phyloP scores from a whole-genome alignment of 1,284 basidiomycete species.

The Ceratobasidium papillatum region DNA sequence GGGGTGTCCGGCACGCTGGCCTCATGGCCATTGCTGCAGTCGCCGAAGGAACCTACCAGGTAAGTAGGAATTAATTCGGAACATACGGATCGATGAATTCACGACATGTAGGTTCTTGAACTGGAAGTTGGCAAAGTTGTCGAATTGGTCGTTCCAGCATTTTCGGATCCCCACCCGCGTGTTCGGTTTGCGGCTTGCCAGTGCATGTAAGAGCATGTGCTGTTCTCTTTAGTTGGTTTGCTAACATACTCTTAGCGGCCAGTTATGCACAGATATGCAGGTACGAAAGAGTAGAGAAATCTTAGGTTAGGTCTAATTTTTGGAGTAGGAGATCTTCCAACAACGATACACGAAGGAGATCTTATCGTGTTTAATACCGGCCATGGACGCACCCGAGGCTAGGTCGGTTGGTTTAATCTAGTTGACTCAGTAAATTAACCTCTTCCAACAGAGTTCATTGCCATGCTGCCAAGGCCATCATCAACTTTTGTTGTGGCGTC shows the following conservation, averaged over 20 bases:
- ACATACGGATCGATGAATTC: neutral
- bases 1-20: conserved; percentile 81
- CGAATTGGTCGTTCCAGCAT: conserved; percentile 79
- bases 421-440: neutral
- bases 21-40: conserved; percentile 82
- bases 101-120: conserved; percentile 65
- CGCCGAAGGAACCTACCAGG: conserved; percentile 75
- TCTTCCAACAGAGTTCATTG: conserved; percentile 74
- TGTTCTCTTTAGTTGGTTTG: conserved; percentile 31
- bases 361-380: conserved; percentile 72
- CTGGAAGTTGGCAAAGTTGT: conserved; percentile 79
- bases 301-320: neutral
- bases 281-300: conserved; percentile 53
- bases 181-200: conserved; percentile 87
- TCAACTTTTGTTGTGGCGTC: conserved; percentile 88
- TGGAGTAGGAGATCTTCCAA: conserved; percentile 73
- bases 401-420: conserved; percentile 57
- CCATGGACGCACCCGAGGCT: conserved; percentile 78
- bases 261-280: conserved; percentile 84
- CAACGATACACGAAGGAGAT: conserved; percentile 71
- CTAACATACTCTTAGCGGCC: conserved; percentile 61
- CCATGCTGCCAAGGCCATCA: conserved; percentile 84
- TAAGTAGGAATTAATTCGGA: conserved; percentile 46
- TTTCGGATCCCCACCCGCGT: conserved; percentile 78
- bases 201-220: conserved; percentile 72